Percentiles rank a stretch among this genome's conserved stretches.
These are phyloP conservation scores for Isochrysis galbana DNA, from an alignment of 78 protist species.

Conservation along the genomic window DNA sequence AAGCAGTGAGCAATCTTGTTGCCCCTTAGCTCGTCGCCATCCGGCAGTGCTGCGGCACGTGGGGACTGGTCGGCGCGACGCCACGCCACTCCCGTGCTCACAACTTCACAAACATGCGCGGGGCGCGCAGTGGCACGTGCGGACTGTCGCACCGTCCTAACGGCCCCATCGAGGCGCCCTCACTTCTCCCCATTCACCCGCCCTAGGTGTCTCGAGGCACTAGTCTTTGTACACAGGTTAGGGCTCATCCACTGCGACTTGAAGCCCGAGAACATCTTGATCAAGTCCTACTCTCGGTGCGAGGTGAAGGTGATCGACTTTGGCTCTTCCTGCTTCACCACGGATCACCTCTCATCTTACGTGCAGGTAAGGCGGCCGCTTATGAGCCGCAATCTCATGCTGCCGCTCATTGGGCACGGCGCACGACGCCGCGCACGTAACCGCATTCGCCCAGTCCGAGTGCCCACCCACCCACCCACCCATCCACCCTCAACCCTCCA, in stretches of 20 bases:
- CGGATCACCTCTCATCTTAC: constrained; percentile 53
- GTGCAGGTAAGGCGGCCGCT: too few relatives aligned
- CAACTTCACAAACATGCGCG: neutral
- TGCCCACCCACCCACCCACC: neutral
- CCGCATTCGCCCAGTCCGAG: constrained; percentile 23
- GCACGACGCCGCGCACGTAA: too few relatives aligned
- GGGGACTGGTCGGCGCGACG: neutral
- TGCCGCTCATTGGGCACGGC: too few relatives aligned
- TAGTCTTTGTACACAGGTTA: constrained; percentile 53
- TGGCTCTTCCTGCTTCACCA: constrained; percentile 69
- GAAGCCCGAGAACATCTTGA: constrained; percentile 84
- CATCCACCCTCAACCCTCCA: constrained; percentile 87
- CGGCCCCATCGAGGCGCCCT: too few relatives aligned
- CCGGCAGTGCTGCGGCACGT: too few relatives aligned
- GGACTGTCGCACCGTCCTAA: too few relatives aligned
- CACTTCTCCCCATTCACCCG: too few relatives aligned
- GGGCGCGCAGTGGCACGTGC: too few relatives aligned
- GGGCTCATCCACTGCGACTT: constrained; percentile 78
- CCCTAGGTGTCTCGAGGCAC: constrained; percentile 50
- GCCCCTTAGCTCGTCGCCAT: too few relatives aligned
- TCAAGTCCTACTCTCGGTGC: constrained; percentile 49
- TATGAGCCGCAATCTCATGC: too few relatives aligned
- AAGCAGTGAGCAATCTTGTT: too few relatives aligned
- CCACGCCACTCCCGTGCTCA: neutral
- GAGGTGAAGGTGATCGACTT: constrained; percentile 76